Conservation (phyloP, 78 protist genomes). For the Dictyostelium citrinum region DNA sequence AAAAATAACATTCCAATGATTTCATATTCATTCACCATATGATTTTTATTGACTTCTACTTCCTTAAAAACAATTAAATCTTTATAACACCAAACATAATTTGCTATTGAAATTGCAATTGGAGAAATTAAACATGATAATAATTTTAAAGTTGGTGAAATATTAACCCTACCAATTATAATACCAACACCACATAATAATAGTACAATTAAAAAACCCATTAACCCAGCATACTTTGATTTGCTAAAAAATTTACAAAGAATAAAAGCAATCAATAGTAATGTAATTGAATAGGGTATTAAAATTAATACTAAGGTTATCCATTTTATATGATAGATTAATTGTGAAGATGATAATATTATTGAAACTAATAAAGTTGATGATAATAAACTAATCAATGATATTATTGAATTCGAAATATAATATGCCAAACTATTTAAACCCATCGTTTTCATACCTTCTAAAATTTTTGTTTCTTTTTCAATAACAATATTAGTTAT, state of each 20-base stretch:
- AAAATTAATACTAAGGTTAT: neutral
- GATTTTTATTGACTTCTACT: neutral
- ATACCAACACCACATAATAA: neutral
- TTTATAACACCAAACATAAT: neutral
- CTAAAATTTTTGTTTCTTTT: slow-evolving; percentile 46
- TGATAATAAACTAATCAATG: neutral
- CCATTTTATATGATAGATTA: neutral
- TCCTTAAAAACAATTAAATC: neutral
- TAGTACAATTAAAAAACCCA: neutral
- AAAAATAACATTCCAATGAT: neutral
- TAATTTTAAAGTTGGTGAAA: neutral
- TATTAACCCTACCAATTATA: neutral
- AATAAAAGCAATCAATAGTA: neutral
- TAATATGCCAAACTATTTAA: slow-evolving; percentile 14
- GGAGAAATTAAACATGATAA: neutral
- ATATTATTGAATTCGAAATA: neutral
- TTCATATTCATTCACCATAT: neutral
- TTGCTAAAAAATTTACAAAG: neutral
- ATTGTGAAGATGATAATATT: neutral
- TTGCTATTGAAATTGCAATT: neutral
- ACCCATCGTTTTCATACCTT: slow-evolving; percentile 73
- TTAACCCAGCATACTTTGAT: slow-evolving; percentile 18
- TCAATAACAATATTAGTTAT: slow-evolving; percentile 20
- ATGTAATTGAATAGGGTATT: neutral
- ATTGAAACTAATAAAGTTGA: neutral